phyloP scores from a whole-genome alignment of 73 alveolate species.

The Stentor coeruleus region DNA sequence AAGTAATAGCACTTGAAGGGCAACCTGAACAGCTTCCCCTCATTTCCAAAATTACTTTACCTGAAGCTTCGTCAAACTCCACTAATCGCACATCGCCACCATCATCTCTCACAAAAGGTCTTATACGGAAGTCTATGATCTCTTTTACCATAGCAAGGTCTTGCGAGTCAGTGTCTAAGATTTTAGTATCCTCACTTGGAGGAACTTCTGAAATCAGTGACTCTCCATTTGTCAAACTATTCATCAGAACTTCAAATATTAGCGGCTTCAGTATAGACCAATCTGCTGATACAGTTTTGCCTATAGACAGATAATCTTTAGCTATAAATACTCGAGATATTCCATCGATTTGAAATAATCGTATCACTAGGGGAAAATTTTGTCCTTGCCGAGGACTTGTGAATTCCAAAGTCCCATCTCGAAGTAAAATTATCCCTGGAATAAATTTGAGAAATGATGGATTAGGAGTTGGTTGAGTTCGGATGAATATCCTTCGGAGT shows the following conservation, averaged over 20 bases:
- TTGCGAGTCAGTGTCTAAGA: conserved; percentile 66
- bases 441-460: conserved; percentile 67
- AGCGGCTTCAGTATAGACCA: conserved; percentile 77
- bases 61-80: conserved; percentile 72
- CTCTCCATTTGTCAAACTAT: conserved; percentile 51
- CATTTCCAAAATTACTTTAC: conserved; percentile 68
- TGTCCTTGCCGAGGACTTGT: conserved; percentile 52
- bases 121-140: conserved; percentile 66
- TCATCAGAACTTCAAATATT: conserved; percentile 60
- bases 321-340: conserved; percentile 72
- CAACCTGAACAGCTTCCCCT: conserved; percentile 91
- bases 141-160: conserved; percentile 80
- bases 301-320: conserved; percentile 61
- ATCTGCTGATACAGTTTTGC: conserved; percentile 64
- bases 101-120: conserved; percentile 83
- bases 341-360: conserved; percentile 68
- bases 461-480: conserved; percentile 75
- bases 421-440: conserved; percentile 78
- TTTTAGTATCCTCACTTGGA: conserved; percentile 56
- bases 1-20: conserved; percentile 75
- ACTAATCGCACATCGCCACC: conserved; percentile 84
- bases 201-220: conserved; percentile 64
- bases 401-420: conserved; percentile 68
- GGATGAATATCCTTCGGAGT: conserved; percentile 43
- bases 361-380: conserved; percentile 68